A percentile compares a stretch with the other conserved stretches of the same genome.
Conservation (phyloP, 2,329 filamentous ascomycete species). For the Neopestalotiopsis sp. region DNA sequence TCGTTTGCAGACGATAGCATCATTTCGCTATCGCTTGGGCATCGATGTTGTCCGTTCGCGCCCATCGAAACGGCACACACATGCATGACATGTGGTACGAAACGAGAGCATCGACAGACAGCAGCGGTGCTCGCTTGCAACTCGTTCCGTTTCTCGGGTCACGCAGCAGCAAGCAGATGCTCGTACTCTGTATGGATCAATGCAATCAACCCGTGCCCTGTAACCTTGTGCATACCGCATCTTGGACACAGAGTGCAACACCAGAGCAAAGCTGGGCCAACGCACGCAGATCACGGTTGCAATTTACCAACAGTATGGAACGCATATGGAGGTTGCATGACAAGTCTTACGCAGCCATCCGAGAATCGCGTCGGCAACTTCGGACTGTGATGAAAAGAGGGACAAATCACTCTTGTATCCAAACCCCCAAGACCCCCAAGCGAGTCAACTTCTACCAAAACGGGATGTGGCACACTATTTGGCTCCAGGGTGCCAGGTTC, state of each 20-base stretch:
- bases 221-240: neutral
- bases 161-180: neutral
- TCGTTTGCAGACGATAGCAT: neutral
- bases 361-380: conserved; percentile 2
- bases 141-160: neutral
- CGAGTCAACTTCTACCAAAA: neutral
- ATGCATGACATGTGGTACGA: conserved; percentile 1
- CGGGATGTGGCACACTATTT: conserved; percentile 2
- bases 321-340: conserved; percentile 7
- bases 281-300: neutral
- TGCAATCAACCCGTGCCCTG: neutral
- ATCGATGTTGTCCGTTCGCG: neutral
- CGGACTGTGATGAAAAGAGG: neutral
- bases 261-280: neutral
- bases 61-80: neutral
- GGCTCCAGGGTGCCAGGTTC: neutral
- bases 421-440: no score
- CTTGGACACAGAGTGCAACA: neutral
- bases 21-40: neutral
- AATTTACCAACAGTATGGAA: conserved; percentile 11
- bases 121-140: neutral
- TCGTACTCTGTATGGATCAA: neutral
- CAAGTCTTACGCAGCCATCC: conserved; percentile 1
- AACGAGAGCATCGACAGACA: neutral
- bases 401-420: neutral